These are phyloP conservation scores for Lodderomyces beijingensis DNA, from an alignment of 1,139 yeast genomes.

Conservation along the genomic window DNA sequence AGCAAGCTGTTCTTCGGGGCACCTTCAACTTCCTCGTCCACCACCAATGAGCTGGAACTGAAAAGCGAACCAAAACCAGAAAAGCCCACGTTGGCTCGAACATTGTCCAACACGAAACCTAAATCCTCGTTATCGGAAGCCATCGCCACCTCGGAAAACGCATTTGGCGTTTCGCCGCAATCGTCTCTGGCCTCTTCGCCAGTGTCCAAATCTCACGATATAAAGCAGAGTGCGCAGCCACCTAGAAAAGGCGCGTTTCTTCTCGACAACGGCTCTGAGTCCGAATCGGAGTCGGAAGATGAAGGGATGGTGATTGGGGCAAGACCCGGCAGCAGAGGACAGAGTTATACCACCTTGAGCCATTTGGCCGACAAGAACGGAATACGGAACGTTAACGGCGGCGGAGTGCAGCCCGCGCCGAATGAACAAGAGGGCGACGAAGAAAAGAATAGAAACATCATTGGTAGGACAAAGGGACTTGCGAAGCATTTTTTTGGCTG, in stretches of 20 bases:
- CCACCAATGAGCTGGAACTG: background rate
- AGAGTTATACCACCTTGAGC: slow-evolving; percentile 40
- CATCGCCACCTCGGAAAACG: slow-evolving; percentile 43
- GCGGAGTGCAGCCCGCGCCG: slow-evolving; percentile 2
- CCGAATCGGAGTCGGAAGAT: slow-evolving; percentile 14
- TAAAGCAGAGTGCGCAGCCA: slow-evolving; percentile 3
- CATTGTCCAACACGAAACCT: slow-evolving; percentile 25
- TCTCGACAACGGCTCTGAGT: slow-evolving; percentile 31
- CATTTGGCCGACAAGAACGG: slow-evolving; percentile 50
- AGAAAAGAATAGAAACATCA: slow-evolving; percentile 19
- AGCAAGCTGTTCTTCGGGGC: slow-evolving; percentile 29
- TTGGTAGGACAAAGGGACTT: slow-evolving; percentile 39
- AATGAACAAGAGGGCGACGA: slow-evolving; percentile 1
- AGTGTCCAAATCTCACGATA: background rate
- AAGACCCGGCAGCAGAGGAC: slow-evolving; percentile 6
- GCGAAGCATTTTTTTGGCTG: slow-evolving; percentile 33
- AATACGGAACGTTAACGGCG: slow-evolving; percentile 15
- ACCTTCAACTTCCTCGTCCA: background rate
- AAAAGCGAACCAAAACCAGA: background rate
- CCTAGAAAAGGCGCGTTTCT: slow-evolving; percentile 20
- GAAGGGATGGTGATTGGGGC: slow-evolving; percentile 14
- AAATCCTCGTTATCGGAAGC: slow-evolving; percentile 45
- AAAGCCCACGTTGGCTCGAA: slow-evolving; percentile 8
- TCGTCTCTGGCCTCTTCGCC: slow-evolving; percentile 13
- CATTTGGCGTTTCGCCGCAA: slow-evolving; percentile 22